Percentiles rank a stretch among this genome's conserved stretches.
These are phyloP conservation scores for Ceratocystiopsis brevicomis DNA, from an alignment of 2,329 filamentous ascomycete species.

Conservation along the genomic window DNA sequence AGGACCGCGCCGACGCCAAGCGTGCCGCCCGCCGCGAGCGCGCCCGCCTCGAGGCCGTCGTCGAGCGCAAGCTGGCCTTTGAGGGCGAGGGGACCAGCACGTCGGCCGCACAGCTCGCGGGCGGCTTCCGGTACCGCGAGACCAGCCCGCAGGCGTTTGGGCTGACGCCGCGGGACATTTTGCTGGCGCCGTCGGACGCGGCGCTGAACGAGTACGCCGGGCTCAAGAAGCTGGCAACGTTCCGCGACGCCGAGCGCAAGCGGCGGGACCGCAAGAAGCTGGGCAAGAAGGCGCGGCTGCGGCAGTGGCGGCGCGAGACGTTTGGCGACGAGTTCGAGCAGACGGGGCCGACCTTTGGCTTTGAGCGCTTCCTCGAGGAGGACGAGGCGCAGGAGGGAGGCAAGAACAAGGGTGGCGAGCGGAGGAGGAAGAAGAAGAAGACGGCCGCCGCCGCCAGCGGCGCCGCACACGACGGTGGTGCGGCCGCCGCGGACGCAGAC, in stretches of 20 bases:
- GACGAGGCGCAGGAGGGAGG: conserved; percentile 9
- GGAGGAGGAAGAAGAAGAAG: conserved; percentile 15
- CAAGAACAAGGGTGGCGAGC: conserved; percentile 14
- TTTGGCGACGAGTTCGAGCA: conserved; percentile 41
- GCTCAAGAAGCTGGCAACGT: conserved; percentile 84
- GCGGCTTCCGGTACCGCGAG: conserved; percentile 76
- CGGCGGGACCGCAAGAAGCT: conserved; percentile 69
- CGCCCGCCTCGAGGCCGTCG: conserved; percentile 64
- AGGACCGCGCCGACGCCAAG: conserved; percentile 38
- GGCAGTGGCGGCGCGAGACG: conserved; percentile 60
- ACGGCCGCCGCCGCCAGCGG: background rate
- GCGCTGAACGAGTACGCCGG: conserved; percentile 81
- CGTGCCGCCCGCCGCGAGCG: conserved; percentile 64
- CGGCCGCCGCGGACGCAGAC: conserved; percentile 6
- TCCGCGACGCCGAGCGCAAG: conserved; percentile 80
- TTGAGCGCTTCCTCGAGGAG: conserved; percentile 19
- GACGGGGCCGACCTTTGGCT: conserved; percentile 38
- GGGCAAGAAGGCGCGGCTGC: conserved; percentile 77
- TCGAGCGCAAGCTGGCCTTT: conserved; percentile 64
- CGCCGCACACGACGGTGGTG: background rate
- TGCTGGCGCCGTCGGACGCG: conserved; percentile 68
- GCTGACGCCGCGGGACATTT: conserved; percentile 73
- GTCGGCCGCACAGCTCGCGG: conserved; percentile 9
- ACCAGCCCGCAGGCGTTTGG: conserved; percentile 82
- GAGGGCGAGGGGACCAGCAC: conserved; percentile 36